Evolutionary conservation across 441 rosid genomes (phyloP).

Genomic region (Pelargonium fulgidum): DNA sequence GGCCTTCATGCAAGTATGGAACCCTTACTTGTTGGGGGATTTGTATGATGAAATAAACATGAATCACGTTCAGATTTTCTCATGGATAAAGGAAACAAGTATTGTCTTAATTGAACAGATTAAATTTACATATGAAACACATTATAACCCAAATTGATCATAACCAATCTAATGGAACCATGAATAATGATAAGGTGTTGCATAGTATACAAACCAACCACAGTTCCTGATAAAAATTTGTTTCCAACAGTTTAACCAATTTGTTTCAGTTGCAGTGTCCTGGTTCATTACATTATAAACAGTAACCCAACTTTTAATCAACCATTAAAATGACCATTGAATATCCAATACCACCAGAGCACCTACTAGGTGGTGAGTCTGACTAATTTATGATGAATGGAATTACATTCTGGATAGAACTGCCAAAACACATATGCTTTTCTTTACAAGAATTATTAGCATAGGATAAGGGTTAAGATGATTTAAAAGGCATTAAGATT

Average conservation of each 20-base stretch:
- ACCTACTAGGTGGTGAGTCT: neutral
- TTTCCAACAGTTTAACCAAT: neutral
- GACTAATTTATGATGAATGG: neutral
- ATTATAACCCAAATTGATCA: neutral
- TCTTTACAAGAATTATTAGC: too few species aligned
- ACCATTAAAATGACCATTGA: neutral
- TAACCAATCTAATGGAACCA: neutral
- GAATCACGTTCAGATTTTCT: neutral
- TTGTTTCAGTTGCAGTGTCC: neutral
- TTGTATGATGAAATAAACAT: neutral
- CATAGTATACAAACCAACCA: neutral
- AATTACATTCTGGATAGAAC: too few species aligned
- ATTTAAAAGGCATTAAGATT: too few species aligned
- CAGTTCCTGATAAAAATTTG: neutral
- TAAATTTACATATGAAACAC: neutral
- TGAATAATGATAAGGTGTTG: neutral
- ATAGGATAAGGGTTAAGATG: too few species aligned
- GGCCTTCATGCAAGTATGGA: neutral
- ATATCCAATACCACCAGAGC: neutral
- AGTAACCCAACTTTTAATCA: neutral
- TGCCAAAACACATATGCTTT: too few species aligned
- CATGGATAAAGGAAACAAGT: neutral
- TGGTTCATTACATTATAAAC: neutral
- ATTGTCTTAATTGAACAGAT: constrained; percentile 1
- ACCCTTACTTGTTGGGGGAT: neutral